Evolutionary conservation across 768 basidiomycete species (phyloP).

Genomic region (Calocera viscosa): DNA sequence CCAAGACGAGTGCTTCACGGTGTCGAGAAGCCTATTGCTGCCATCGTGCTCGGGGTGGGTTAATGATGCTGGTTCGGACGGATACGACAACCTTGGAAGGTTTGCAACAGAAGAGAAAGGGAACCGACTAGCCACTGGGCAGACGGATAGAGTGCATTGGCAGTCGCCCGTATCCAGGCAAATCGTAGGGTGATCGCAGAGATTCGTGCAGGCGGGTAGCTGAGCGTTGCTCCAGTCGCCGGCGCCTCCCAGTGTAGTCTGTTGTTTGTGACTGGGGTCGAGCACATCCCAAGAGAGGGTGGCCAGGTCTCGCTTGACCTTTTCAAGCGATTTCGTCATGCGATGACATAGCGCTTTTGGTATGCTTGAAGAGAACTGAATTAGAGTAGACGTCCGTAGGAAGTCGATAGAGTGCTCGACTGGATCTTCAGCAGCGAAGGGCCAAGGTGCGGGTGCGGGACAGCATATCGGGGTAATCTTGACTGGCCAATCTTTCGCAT

Average conservation of each 20-base stretch:
- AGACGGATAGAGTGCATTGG: conserved; percentile 24
- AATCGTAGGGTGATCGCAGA: conserved; percentile 25
- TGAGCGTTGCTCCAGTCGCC: conserved; percentile 22
- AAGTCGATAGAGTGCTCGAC: conserved; percentile 24
- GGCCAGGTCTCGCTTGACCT: conserved; percentile 9
- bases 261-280: not conserved
- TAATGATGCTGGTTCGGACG: no score
- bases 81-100: conserved; percentile 11
- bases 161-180: conserved; percentile 28
- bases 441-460: conserved; percentile 24
- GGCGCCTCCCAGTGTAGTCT: not conserved
- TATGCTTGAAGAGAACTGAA: conserved; percentile 10
- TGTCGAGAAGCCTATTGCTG: not conserved
- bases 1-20: conserved; percentile 20
- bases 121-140: conserved; percentile 20
- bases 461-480: conserved; percentile 27
- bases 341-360: conserved; percentile 11
- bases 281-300: conserved; percentile 8
- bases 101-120: conserved; percentile 18
- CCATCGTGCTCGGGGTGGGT: conserved; percentile 14
- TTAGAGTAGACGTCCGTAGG: conserved; percentile 23
- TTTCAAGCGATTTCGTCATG: not conserved
- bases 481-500: conserved; percentile 19
- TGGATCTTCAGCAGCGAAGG: conserved; percentile 26
- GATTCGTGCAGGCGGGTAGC: conserved; percentile 26